Evolutionary conservation across 768 basidiomycete species (phyloP), one percentile per base, ranked within the genome.

Genomic region (Pleurotus ostreatus): DNA sequence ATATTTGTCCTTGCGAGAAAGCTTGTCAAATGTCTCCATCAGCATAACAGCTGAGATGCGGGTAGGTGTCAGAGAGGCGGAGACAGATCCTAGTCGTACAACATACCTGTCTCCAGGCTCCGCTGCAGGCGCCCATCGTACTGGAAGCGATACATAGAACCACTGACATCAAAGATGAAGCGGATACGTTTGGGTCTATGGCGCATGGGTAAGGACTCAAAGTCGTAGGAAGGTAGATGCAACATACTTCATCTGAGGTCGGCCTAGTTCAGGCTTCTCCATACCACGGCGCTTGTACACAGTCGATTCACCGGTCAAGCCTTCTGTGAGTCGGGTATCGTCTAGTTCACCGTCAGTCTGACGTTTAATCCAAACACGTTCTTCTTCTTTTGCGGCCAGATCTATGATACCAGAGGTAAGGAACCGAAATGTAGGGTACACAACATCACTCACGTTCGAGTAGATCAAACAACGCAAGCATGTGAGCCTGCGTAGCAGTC

Each of bases 71-170:
- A 15, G 48, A 44, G 25, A 41, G 46, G 34, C 41, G 13, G n/a
- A 30, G 5, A 30, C 4, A 38, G 30, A 18, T 8, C 30, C 30
- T 0, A 8, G 13, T 22, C 40, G 3, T 16, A 13, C 4, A 15
- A 55, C 65, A 25, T 60, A 84, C 85, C 85, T 53, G 85, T 85
- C 66, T 88, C 85, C 70, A 83, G 71, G 63, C 81, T 84, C 57
- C 84, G 68, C 60, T 81, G 75, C 60, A 88, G 63, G 2, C 86
- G 81, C 4, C 84, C 84, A 64, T 88, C 86, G 55, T 86, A 84
- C 58, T 88, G 86, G 72, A 88, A 88, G 4, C 85, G 84, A 64
- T 86, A 86, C 85, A 88, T 88, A 0, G 85, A 88, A 22, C 80
- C 85, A 62, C 84, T 85, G 46, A 88, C 70, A 63, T 88, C 85